phyloP scores from a whole-genome alignment of 306 rosid genomes.

The Trifolium subterraneum region DNA sequence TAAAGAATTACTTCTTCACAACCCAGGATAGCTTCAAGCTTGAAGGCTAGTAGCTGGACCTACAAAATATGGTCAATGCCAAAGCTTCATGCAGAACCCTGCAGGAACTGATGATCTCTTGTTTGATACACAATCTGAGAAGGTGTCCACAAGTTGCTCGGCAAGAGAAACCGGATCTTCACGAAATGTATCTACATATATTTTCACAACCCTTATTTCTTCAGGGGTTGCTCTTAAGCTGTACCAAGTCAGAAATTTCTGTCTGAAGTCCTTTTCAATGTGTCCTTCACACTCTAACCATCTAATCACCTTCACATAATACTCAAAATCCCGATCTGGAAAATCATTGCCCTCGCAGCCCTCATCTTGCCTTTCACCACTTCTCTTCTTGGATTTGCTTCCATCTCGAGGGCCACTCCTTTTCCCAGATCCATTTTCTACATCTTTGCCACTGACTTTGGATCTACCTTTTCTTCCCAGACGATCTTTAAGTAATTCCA shows the following conservation, averaged over 20 bases:
- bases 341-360: constrained; percentile 54
- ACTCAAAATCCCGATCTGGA: constrained; percentile 71
- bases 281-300: constrained; percentile 95
- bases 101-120: constrained; percentile 66
- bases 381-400: constrained; percentile 77
- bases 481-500: constrained; percentile 72
- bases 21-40: constrained; percentile 41
- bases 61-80: constrained; percentile 63
- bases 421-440: constrained; percentile 63
- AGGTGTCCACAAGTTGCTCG: constrained; percentile 92
- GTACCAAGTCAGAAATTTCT: constrained; percentile 94
- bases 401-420: constrained; percentile 76
- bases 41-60: constrained; percentile 40
- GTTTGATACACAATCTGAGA: constrained; percentile 82
- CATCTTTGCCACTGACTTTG: constrained; percentile 68
- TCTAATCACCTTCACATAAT: constrained; percentile 86
- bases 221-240: constrained; percentile 85
- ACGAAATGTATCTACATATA: constrained; percentile 71
- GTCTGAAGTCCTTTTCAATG: constrained; percentile 91
- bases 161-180: constrained; percentile 92
- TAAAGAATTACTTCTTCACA: constrained; percentile 60
- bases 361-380: constrained; percentile 59
- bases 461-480: constrained; percentile 69
- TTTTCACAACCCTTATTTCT: constrained; percentile 81
- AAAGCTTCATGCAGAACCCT: constrained; percentile 94